Base-by-base conservation (phyloP, 192 early-diverging fungal genomes). In the Thoreauomyces humboldtii region DNA sequence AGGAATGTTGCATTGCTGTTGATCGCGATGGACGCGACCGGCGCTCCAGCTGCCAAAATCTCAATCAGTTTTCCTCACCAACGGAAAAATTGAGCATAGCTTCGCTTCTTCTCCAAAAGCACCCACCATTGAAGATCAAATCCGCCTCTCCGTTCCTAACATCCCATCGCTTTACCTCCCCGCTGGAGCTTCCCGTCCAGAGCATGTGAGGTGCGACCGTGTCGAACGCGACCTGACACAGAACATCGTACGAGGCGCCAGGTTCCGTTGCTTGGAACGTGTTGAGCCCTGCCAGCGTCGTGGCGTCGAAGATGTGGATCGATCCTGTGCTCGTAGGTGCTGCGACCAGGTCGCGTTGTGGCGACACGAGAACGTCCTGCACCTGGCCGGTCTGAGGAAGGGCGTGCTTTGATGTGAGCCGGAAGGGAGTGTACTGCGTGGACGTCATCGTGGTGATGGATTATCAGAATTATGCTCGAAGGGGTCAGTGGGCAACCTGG, bases 21-120 rank as follows among this genome's bases (percentile, higher is more conserved):
- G 27, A 63, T 25, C 4, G 68, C 59, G 24, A 83, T 44, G 25
- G 67, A 69, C 31, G 75, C 45, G n/a, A 79, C 63, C 1, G 74
- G 65, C 19, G 57, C 48, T 14, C 56, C 61, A 2, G 42, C 77
- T 75, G 34, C 7, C 28, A 37, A n/a, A n/a, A n/a, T n/a, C n/a
- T n/a, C n/a, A n/a, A n/a, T n/a, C n/a, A n/a, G n/a, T n/a, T n/a
- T n/a, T n/a, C n/a, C n/a, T n/a, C n/a, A n/a, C n/a, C n/a, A n/a
- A n/a, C n/a, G n/a, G n/a, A n/a, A n/a, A n/a, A n/a, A n/a, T n/a
- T n/a, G n/a, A n/a, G n/a, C n/a, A n/a, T n/a, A n/a, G n/a, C n/a
- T n/a, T n/a, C n/a, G n/a, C n/a, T n/a, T n/a, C n/a, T n/a, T n/a
- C n/a, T n/a, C n/a, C n/a, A n/a, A n/a, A n/a, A n/a, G n/a, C n/a